Evolutionary conservation across 768 basidiomycete genomes (phyloP).

Genomic region (Tricholoma sp.): DNA sequence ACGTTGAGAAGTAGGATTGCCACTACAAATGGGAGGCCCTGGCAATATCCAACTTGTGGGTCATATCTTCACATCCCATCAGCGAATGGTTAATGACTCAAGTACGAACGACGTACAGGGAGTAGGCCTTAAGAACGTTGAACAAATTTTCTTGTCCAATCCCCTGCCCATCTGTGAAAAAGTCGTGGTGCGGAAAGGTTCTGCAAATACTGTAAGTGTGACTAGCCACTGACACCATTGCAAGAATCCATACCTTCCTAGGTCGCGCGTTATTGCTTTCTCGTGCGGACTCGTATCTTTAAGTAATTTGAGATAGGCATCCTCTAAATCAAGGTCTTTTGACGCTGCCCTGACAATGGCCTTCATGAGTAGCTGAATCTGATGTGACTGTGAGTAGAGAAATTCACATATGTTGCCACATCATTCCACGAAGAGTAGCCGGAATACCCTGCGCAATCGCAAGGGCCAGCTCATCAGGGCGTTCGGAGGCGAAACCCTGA

Average conservation of each 20-base stretch:
- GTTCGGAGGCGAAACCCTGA: constrained; percentile 75
- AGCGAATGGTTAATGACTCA: constrained; percentile 4
- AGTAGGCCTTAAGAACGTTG: constrained; percentile 97
- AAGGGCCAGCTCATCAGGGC: constrained; percentile 72
- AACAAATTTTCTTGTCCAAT: constrained; percentile 97
- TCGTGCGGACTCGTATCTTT: constrained; percentile 87
- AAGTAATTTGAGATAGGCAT: constrained; percentile 71
- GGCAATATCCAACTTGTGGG: constrained; percentile 94
- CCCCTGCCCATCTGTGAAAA: constrained; percentile 91
- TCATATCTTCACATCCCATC: constrained; percentile 54
- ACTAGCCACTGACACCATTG: constrained; percentile 8
- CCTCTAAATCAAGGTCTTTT: constrained; percentile 84
- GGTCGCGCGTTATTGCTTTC: constrained; percentile 89
- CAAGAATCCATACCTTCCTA: constrained; percentile 59
- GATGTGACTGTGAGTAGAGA: constrained; percentile 1
- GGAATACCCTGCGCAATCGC: constrained; percentile 95
- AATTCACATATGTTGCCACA: constrained; percentile 90
- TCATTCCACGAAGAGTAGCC: constrained; percentile 81
- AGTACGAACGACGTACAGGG: constrained; percentile 50
- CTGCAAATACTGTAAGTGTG: constrained; percentile 29
- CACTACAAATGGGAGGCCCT: constrained; percentile 94
- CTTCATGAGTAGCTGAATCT: constrained; percentile 8
- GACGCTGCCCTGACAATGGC: constrained; percentile 71
- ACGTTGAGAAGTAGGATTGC: constrained; percentile 92
- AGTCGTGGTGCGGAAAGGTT: constrained; percentile 96